These are phyloP conservation scores for Claviceps africana DNA, from an alignment of 2,329 filamentous ascomycete species.

Conservation along the genomic window DNA sequence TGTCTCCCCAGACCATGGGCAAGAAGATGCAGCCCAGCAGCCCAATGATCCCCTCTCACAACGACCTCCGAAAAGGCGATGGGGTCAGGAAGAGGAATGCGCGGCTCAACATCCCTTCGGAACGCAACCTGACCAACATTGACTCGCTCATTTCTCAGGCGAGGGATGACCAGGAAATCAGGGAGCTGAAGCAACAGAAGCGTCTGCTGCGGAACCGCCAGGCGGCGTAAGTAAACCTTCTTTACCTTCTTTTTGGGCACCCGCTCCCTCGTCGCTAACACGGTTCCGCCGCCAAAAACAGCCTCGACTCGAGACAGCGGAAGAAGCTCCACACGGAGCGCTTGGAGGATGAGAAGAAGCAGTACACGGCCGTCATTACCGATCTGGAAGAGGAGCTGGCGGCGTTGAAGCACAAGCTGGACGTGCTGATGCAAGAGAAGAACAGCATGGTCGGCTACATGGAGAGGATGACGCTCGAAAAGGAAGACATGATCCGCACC, in stretches of 20 bases:
- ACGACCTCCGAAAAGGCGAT: constrained; percentile 64
- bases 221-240: constrained; percentile 65
- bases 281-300: constrained; percentile 25
- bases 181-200: constrained; percentile 98
- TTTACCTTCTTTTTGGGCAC: too few relatives aligned
- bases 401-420: constrained; percentile 52
- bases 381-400: constrained; percentile 66
- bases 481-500: constrained; percentile 76
- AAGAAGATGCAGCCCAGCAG: constrained; percentile 54
- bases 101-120: constrained; percentile 89
- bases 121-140: constrained; percentile 88
- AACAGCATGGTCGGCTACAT: constrained; percentile 63
- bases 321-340: constrained; percentile 98
- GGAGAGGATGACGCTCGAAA: constrained; percentile 66
- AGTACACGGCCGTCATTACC: constrained; percentile 61
- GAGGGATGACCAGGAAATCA: constrained; percentile 82
- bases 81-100: constrained; percentile 98
- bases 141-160: constrained; percentile 82
- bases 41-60: constrained; percentile 58
- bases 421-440: constrained; percentile 59
- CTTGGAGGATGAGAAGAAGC: constrained; percentile 93
- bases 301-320: constrained; percentile 87
- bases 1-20: constrained; percentile 32
- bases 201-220: constrained; percentile 86
- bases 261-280: constrained; percentile 5